Evolutionary conservation across 768 basidiomycete species (phyloP), one percentile per base, ranked within the genome.

Genomic region (Paxillus rubicundulus): DNA sequence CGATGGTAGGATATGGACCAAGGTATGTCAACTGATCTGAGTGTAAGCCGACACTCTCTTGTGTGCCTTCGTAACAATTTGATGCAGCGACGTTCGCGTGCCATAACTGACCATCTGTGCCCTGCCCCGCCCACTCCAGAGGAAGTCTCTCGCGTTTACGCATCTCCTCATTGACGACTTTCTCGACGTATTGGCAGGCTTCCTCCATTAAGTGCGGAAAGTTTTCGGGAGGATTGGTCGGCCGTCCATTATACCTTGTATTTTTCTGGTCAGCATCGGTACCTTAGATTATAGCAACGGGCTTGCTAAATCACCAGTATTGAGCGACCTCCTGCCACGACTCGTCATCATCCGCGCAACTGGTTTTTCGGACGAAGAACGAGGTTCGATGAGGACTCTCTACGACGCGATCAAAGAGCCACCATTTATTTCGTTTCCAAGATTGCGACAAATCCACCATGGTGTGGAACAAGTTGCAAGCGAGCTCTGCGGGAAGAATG

Each of bases 381-480:
- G 86, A 81, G 1, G 90, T 88, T n/a, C 82, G 75, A 70, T 92
- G 90, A 4, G 90, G 89, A 59, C 87, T 89, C 69, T 92, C 88
- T 2, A 92, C 91, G 13, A 92, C 55, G 18, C 84, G 76, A 61
- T 92, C 89, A 66, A 89, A 86, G 17, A 92, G 75, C 85, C 85
- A 92, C 91, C 90, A 92, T 59, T 84, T 87, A 55, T 87, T 89
- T 45, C 82, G 74, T 55, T 78, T 71, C 90, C 89, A 92, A 8
- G 68, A 60, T 37, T 69, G 74, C 17, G 89, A 83, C 14, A 76
- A 71, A 44, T 82, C 76, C 13, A 86, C 54, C 87, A 92, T 85
- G 0, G 75, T 76, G 56, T 91, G 84, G 66, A 89, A 92, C 18
- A 92, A 72, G 45, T 74, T 75, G 63, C 81, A 89, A 0, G 91